Evolutionary conservation across 139 green algal species (phyloP).

Genomic region (Chlamydomonas asymmetrica): DNA sequence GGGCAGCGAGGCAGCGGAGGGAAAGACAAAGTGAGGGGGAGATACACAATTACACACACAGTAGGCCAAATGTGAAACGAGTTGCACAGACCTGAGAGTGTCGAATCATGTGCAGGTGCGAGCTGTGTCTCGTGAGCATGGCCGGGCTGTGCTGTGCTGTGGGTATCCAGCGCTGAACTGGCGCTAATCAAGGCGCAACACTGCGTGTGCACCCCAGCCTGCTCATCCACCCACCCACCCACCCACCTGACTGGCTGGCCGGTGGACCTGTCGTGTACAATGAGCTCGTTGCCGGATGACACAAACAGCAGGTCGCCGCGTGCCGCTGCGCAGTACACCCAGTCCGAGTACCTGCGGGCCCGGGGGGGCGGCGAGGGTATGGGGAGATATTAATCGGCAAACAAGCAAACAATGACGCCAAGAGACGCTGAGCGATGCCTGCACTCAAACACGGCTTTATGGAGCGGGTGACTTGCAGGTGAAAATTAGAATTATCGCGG

Average conservation of each 20-base stretch:
- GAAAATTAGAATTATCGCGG: too few relatives aligned
- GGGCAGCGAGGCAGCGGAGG: too few relatives aligned
- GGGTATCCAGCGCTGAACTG: not conserved
- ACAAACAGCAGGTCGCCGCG: conserved; percentile 49
- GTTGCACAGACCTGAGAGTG: too few relatives aligned
- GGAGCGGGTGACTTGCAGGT: too few relatives aligned
- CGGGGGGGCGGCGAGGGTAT: too few relatives aligned
- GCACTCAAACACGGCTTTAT: too few relatives aligned
- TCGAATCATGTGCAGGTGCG: too few relatives aligned
- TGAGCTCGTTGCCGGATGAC: conserved; percentile 37
- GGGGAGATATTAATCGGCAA: too few relatives aligned
- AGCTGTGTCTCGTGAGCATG: not conserved
- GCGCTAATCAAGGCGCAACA: conserved; percentile 1
- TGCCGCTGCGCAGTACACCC: conserved; percentile 56
- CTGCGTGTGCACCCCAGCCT: conserved; percentile 5
- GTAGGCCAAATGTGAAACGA: not conserved
- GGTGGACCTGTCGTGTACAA: conserved; percentile 40
- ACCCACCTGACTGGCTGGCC: conserved; percentile 13
- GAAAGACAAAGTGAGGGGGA: too few relatives aligned
- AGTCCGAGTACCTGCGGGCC: conserved; percentile 57
- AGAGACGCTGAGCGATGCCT: too few relatives aligned
- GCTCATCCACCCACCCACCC: not conserved
- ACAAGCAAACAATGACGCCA: too few relatives aligned
- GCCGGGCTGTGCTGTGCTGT: not conserved
- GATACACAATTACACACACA: too few relatives aligned